Evolutionary conservation across 805 yeast genomes (phyloP), one percentile per base, ranked within the genome.

Genomic region (Blastobotrys chiropterorum): DNA sequence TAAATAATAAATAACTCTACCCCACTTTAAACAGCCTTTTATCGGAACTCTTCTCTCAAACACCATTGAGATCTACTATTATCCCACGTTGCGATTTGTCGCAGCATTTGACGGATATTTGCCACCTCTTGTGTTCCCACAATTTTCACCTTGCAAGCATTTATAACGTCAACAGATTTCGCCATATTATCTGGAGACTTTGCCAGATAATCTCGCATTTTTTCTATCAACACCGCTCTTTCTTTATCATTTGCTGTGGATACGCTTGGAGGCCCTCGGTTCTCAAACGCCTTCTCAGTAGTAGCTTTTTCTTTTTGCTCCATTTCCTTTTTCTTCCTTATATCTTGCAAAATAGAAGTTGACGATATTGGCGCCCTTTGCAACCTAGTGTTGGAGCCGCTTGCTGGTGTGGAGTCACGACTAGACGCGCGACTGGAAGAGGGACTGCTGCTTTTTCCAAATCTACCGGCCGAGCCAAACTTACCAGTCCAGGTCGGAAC

Each of bases 401-500:
- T 14, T 40, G 45, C 40, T 16, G 43, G 7, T 20, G 38, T 16
- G 5, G 45, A 11, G 15, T 45, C 50, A 14, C 34, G 7, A 19
- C 41, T 21, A n/a, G 41, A 17, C 14, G 38, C 48, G n/a, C 46
- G 39, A 43, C 46, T 16, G 22, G 55, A n/a, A 7, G 16, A 7
- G 13, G 53, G 2, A 58, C 58, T 4, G 61, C 38, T n/a, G 31
- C 22, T 14, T 54, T 46, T 56, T 69, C 69, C 70, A 30, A 73
- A 67, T 57, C 74, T 78, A 1, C 96, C 97, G 0, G 96, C 96
- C 16, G 71, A 67, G 0, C 99, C 99, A 72, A 84, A 88, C 58
- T 79, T 80, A 0, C 99, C 99, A 0, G 99, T 92, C 95, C 97
- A 94, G 0, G 99, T 92, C 0, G 97, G 98, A 0, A 85, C 82